Evolutionary conservation across 257 asterid genomes (phyloP).

Genomic region (Galeopsis tetrahit): DNA sequence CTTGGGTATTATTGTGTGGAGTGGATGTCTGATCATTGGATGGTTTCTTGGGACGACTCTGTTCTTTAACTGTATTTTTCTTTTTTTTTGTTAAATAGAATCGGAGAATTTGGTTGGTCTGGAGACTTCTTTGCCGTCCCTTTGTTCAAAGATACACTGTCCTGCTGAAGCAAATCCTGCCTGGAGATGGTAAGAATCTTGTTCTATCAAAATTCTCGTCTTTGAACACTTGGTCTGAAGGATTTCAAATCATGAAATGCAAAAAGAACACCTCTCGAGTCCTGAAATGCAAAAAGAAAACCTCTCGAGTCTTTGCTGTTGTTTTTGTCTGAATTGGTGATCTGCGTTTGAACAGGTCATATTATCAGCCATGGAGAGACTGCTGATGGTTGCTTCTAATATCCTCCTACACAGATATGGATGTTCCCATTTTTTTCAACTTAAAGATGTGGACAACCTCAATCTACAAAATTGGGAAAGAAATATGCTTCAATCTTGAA

Average conservation of each 20-base stretch:
- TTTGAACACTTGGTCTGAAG: conserved; percentile 1
- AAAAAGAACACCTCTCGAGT: not conserved
- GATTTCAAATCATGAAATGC: not conserved
- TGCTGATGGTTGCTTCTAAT: conserved; percentile 59
- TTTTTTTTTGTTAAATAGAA: conserved; percentile 42
- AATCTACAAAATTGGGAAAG: conserved; percentile 67
- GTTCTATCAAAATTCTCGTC: not conserved
- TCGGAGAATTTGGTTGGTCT: conserved; percentile 37
- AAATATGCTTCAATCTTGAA: conserved; percentile 42
- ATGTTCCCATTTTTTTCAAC: conserved; percentile 40
- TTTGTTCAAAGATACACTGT: conserved; percentile 59
- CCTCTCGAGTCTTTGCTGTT: not conserved
- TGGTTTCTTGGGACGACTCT: conserved; percentile 10
- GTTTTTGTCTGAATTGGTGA: not conserved
- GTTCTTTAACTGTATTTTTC: conserved; percentile 16
- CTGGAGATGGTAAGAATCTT: conserved; percentile 81
- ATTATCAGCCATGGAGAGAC: conserved; percentile 70
- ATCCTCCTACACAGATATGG: conserved; percentile 45
- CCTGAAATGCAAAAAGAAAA: not conserved
- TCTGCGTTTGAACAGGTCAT: conserved; percentile 61
- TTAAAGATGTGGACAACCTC: conserved; percentile 48
- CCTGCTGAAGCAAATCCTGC: conserved; percentile 81
- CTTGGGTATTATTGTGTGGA: not conserved
- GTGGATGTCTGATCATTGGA: not conserved
- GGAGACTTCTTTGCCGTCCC: conserved; percentile 47